A percentile compares a stretch with the other conserved stretches of the same genome.
These are phyloP conservation scores for Triticum aestivum DNA, from an alignment of 176 grass and related monocot genomes.

Conservation along the genomic window IWGSC_CS_RefSeq_v2.1 NC_057810.1:368213035-368213534, in stretches of 20 bases:
- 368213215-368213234: neutral
- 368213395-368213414: neutral
- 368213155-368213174: neutral
- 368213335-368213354: neutral
- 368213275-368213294: neutral
- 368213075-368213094: slow-evolving; percentile 7
- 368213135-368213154: neutral
- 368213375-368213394: slow-evolving; percentile 9
- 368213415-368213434: neutral
- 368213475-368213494: neutral
- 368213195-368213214: neutral
- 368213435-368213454: neutral
- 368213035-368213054: neutral
- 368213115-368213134: neutral
- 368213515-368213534: slow-evolving; percentile 2
- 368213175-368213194: neutral
- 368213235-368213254: neutral
- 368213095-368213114: slow-evolving; percentile 7
- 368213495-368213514: neutral
- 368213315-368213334: slow-evolving; percentile 21
- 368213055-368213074: neutral
- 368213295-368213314: neutral
- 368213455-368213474: neutral
- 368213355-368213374: slow-evolving; percentile 21
- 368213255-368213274: neutral